A percentile compares a stretch with the other conserved stretches of the same genome.
Evolutionary conservation across 2,329 filamentous ascomycete species (phyloP).

Genomic region (Lachnellula arida): DNA sequence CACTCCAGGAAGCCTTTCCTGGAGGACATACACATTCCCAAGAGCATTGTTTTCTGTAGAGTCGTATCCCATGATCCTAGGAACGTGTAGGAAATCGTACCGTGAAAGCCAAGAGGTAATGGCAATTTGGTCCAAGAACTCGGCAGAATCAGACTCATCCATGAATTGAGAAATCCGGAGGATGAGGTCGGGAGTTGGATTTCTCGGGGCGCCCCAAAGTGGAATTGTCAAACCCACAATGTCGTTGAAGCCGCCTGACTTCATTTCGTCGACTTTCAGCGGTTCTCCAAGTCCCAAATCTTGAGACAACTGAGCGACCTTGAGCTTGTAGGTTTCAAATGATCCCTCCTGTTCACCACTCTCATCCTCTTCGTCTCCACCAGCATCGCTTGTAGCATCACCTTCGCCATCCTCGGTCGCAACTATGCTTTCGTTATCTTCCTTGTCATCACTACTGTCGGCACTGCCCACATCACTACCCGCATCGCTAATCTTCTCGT

Average conservation of each 20-base stretch:
- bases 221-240: slow-evolving; percentile 14
- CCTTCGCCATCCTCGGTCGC: background rate
- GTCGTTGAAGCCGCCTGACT: slow-evolving; percentile 16
- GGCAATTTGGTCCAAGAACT: no score
- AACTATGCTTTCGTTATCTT: no score
- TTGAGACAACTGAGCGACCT: slow-evolving; percentile 16
- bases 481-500: background rate
- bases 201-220: no score
- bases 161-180: no score
- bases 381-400: background rate
- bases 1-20: slow-evolving; percentile 11
- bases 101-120: no score
- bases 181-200: no score
- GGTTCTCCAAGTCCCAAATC: slow-evolving; percentile 18
- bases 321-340: slow-evolving; percentile 12
- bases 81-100: no score
- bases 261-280: slow-evolving; percentile 11
- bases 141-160: slow-evolving; percentile 4
- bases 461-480: background rate
- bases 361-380: background rate
- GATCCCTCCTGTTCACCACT: slow-evolving; percentile 2
- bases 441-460: background rate
- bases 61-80: slow-evolving; percentile 4
- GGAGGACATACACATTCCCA: slow-evolving; percentile 11
- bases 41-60: slow-evolving; percentile 16